Conservation (phyloP, 768 basidiomycete species). For the Symmetrospora coprosmae region DNA sequence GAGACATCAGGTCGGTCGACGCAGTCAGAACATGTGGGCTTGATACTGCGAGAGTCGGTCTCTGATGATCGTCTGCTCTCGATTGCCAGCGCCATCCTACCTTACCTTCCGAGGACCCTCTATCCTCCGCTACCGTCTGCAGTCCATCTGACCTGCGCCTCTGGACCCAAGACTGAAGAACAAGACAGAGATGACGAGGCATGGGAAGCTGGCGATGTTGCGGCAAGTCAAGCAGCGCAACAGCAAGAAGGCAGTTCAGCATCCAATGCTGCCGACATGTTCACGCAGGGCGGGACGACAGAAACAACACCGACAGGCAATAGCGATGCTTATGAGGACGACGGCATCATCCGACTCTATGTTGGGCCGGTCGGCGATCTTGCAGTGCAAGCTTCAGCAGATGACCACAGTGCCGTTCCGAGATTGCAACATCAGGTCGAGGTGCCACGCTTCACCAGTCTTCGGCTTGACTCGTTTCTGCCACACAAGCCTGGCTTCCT, state of each 20-base stretch:
- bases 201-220: neutral
- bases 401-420: neutral
- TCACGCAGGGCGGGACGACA: neutral
- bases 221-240: neutral
- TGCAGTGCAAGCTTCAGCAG: neutral
- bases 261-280: neutral
- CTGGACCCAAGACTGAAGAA: neutral
- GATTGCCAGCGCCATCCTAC: neutral
- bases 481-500: conserved; percentile 52
- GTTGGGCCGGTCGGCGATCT: neutral
- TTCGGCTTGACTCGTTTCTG: conserved; percentile 31
- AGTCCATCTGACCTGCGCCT: neutral
- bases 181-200: neutral
- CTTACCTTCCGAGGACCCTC: conserved; percentile 8
- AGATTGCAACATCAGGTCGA: neutral
- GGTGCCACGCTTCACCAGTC: neutral
- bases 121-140: neutral
- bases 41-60: no score
- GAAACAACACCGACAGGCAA: neutral
- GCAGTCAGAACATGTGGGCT: no score
- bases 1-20: neutral
- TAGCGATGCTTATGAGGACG: conserved; percentile 14
- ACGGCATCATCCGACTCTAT: neutral
- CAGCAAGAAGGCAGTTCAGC: neutral
- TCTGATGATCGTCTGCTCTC: neutral